phyloP scores from a whole-genome alignment of 2,329 filamentous ascomycete species.

The Aspergillus brunneoviolaceus region DNA sequence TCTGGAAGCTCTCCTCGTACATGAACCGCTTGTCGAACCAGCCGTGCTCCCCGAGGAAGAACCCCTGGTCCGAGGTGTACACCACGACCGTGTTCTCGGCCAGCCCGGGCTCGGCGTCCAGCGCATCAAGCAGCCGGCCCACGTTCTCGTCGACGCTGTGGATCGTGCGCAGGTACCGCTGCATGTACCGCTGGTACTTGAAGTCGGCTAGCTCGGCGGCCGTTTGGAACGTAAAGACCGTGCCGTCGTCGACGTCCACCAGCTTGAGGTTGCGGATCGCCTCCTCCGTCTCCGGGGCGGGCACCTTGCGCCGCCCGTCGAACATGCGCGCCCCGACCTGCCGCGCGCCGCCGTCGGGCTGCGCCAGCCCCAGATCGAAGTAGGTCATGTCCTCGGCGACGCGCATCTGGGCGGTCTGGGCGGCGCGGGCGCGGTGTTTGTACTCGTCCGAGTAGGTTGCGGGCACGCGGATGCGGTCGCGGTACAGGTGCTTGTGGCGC shows the following conservation, averaged over 20 bases:
- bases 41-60: constrained; percentile 58
- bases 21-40: constrained; percentile 62
- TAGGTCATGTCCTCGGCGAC: constrained; percentile 39
- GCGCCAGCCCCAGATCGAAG: constrained; percentile 51
- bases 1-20: constrained; percentile 58
- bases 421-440: too few species aligned
- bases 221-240: constrained; percentile 48
- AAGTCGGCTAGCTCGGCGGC: constrained; percentile 49
- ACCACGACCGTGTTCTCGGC: constrained; percentile 51
- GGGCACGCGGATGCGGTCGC: constrained; percentile 25
- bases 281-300: not conserved
- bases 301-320: not conserved
- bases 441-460: too few species aligned
- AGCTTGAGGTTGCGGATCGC: not conserved
- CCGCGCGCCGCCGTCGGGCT: constrained; percentile 48
- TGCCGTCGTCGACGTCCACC: constrained; percentile 43
- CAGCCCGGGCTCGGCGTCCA: constrained; percentile 43
- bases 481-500: constrained; percentile 52
- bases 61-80: constrained; percentile 58
- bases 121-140: constrained; percentile 49
- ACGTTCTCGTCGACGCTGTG: constrained; percentile 56
- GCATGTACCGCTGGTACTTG: constrained; percentile 59
- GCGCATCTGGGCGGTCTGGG: too few species aligned
- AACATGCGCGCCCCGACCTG: constrained; percentile 1
- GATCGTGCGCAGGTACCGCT: constrained; percentile 55